Evolutionary conservation across 768 basidiomycete genomes (phyloP), one percentile per base, ranked within the genome.

Genomic region (Jaapia argillacea): DNA sequence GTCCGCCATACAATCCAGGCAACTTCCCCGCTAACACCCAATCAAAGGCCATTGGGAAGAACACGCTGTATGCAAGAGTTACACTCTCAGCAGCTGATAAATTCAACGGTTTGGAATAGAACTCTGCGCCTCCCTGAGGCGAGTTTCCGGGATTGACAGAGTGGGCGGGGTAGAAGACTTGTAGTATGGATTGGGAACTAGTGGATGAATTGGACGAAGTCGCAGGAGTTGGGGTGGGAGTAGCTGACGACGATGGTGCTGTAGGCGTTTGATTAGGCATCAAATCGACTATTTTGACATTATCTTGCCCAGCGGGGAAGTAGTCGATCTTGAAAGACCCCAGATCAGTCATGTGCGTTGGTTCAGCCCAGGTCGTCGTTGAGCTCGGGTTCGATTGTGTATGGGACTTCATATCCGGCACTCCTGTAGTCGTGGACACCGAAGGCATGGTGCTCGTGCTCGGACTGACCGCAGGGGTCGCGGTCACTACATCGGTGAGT

Each of bases 11-110:
- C 3, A 91, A 48, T 1, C 90, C 91, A 0, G 90, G 87, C 4
- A 93, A 58, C 61, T 96, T 93, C 5, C 91, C 91, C 4, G 75
- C 90, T 42, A 74, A 67, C 14, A 88, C 86, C 69, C 78, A 93
- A 42, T 81, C 69, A 49, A 89, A 93, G 47, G 77, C 72, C 0
- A 42, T 47, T 0, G 84, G 85, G 54, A 94, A 89, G 59, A 79
- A 90, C 6, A 88, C 77, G 56, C 76, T 78, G 57, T 90, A 93
- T 18, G 53, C 61, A 36, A 86, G 54, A 5, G 75, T 72, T 22
- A 81, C 77, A 47, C 69, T 81, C 20, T 45, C 51, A 5, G 78
- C 81, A 16, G 54, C 36, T 0, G 62, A 40, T 13, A 84, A 54
- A 21, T 73, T 55, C 24, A 73, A 52, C 2, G 74, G 75, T 2